Evolutionary conservation across 768 basidiomycete genomes (phyloP).

Genomic region (Steccherinum ochraceum): DNA sequence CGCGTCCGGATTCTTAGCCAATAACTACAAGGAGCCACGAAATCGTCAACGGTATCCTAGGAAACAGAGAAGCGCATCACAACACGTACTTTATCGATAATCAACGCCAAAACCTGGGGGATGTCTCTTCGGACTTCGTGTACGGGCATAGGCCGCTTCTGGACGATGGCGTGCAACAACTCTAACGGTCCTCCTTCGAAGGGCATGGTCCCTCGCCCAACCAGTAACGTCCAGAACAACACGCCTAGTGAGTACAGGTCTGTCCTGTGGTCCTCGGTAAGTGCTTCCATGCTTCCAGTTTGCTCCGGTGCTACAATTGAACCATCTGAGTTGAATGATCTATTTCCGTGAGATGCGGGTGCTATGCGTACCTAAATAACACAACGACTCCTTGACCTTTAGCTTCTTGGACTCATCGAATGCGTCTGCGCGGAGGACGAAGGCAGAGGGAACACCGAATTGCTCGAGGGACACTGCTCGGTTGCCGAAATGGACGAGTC

Average conservation of each 20-base stretch:
- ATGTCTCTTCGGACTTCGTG: slow-evolving; percentile 70
- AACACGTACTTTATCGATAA: slow-evolving; percentile 55
- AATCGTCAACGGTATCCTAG: too few species aligned
- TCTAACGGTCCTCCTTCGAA: slow-evolving; percentile 44
- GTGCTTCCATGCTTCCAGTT: slow-evolving; percentile 67
- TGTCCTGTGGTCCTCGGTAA: slow-evolving; percentile 66
- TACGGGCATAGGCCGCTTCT: slow-evolving; percentile 68
- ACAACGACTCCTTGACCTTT: slow-evolving; percentile 70
- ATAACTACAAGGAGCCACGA: slow-evolving; percentile 46
- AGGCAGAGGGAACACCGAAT: slow-evolving; percentile 63
- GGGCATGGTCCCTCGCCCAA: slow-evolving; percentile 45
- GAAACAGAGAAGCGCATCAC: too few species aligned
- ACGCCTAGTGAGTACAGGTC: slow-evolving; percentile 72
- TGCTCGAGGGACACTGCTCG: slow-evolving; percentile 66
- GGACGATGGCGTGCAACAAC: slow-evolving; percentile 63
- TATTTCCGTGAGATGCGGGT: too few species aligned
- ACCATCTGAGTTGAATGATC: too few species aligned
- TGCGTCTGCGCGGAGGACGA: slow-evolving; percentile 46
- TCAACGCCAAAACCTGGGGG: slow-evolving; percentile 62
- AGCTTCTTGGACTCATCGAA: slow-evolving; percentile 58
- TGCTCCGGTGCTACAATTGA: slow-evolving; percentile 62
- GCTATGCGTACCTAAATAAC: slow-evolving; percentile 49
- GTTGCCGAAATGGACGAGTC: slow-evolving; percentile 71
- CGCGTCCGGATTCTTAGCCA: slow-evolving; percentile 60
- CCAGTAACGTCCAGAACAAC: slow-evolving; percentile 70